Evolutionary conservation across 2,329 filamentous ascomycete species (phyloP).

Genomic region (Plectosphaerella sp.): DNA sequence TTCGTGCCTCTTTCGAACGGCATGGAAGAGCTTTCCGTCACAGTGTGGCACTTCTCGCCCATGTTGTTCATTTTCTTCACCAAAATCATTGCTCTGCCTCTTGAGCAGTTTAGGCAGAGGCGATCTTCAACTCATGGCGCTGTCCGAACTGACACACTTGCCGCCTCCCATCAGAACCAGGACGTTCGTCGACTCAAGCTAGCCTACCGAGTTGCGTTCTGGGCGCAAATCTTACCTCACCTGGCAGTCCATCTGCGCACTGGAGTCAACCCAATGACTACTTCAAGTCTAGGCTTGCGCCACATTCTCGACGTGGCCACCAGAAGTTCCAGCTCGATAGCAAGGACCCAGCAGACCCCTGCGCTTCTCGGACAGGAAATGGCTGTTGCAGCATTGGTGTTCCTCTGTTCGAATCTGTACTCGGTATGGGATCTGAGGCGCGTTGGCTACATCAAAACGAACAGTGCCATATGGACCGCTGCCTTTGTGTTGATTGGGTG

Average conservation of each 20-base stretch:
- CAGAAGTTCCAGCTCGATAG: too few species aligned
- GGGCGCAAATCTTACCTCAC: not conserved
- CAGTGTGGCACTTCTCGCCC: constrained; percentile 7
- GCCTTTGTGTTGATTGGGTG: constrained; percentile 4
- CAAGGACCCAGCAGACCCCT: too few species aligned
- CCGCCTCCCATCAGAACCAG: not conserved
- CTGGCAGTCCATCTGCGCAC: not conserved
- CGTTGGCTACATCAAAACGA: constrained; percentile 15
- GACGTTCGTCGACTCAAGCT: not conserved
- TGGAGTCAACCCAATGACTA: not conserved
- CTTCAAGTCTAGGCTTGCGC: not conserved
- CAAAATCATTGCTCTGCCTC: not conserved
- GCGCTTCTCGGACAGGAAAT: not conserved
- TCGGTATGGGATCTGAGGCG: constrained; percentile 16
- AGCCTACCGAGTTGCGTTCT: not conserved
- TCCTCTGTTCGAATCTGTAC: constrained; percentile 9
- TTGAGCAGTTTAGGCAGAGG: not conserved
- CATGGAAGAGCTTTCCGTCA: constrained; percentile 3
- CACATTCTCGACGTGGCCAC: too few species aligned
- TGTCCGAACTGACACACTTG: not conserved
- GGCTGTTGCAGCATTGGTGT: not conserved
- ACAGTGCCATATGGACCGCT: constrained; percentile 1
- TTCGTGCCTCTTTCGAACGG: constrained; percentile 1
- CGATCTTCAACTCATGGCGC: not conserved
- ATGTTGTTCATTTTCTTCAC: constrained; percentile 3